Conservation (phyloP, 306 rosid species). For the Dalbergia oliveri region DNA sequence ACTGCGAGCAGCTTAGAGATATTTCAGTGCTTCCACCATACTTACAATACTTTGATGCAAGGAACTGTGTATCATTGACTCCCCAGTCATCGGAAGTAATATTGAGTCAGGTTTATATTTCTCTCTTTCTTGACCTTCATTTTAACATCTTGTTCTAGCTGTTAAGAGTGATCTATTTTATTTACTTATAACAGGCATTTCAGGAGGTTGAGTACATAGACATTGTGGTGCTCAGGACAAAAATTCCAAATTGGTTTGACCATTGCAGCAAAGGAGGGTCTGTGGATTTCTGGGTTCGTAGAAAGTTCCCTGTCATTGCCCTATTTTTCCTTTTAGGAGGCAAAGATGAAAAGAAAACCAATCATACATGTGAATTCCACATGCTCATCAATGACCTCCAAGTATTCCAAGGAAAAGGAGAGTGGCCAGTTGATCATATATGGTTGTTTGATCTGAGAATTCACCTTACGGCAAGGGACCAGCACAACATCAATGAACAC, state of each 20-base stretch:
- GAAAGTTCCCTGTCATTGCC: slow-evolving; percentile 41
- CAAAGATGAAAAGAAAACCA: slow-evolving; percentile 17
- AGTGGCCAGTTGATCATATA: slow-evolving; percentile 40
- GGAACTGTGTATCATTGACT: slow-evolving; percentile 35
- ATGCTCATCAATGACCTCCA: slow-evolving; percentile 32
- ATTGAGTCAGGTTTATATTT: slow-evolving; percentile 35
- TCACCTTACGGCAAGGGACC: not conserved
- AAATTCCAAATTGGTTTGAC: slow-evolving; percentile 48
- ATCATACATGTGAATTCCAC: slow-evolving; percentile 17
- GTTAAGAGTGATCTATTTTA: not conserved
- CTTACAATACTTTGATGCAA: slow-evolving; percentile 43
- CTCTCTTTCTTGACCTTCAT: not conserved
- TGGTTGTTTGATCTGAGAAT: slow-evolving; percentile 42
- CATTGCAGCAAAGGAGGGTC: slow-evolving; percentile 41
- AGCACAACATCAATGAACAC: slow-evolving; percentile 32
- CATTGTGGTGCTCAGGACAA: slow-evolving; percentile 34
- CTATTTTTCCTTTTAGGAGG: slow-evolving; percentile 36
- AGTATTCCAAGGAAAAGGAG: slow-evolving; percentile 32
- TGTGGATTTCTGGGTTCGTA: slow-evolving; percentile 39
- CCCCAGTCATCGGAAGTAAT: slow-evolving; percentile 34
- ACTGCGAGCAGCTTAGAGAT: slow-evolving; percentile 41
- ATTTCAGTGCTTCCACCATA: slow-evolving; percentile 36
- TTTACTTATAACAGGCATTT: slow-evolving; percentile 38
- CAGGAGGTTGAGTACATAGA: slow-evolving; percentile 44
- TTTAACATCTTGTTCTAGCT: not conserved